These are phyloP conservation scores for Salix udensis DNA, from an alignment of 345 rosid genomes.

Conservation along the genomic window DNA sequence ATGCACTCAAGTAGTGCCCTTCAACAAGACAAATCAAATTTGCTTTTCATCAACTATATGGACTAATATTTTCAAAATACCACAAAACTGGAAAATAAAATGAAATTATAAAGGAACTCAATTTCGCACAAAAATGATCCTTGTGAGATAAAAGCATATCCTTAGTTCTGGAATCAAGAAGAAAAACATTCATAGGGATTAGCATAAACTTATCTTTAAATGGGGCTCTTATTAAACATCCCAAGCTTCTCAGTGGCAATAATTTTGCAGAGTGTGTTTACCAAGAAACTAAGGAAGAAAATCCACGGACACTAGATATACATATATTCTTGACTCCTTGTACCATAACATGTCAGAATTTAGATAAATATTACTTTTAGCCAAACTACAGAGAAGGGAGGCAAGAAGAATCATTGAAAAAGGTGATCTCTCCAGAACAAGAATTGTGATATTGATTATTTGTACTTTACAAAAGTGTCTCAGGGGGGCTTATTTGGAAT, in stretches of 20 bases:
- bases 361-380: neutral
- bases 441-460: neutral
- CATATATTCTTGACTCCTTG: neutral
- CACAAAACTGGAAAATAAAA: neutral
- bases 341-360: no score
- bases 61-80: neutral
- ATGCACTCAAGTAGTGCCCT: constrained; percentile 95
- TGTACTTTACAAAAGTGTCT: constrained; percentile 3
- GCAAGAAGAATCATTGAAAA: neutral
- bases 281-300: neutral
- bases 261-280: neutral
- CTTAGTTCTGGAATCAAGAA: no score
- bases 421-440: neutral
- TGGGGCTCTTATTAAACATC: no score
- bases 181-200: neutral
- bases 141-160: no score
- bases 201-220: neutral
- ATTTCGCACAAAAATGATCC: neutral
- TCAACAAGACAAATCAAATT: constrained; percentile 23
- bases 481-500: neutral
- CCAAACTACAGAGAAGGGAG: neutral
- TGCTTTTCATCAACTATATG: neutral
- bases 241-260: neutral
- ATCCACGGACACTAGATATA: neutral
- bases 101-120: neutral